Base-by-base conservation (phyloP, 1,284 basidiomycete species). In the Stygiomarasmius scandens region DNA sequence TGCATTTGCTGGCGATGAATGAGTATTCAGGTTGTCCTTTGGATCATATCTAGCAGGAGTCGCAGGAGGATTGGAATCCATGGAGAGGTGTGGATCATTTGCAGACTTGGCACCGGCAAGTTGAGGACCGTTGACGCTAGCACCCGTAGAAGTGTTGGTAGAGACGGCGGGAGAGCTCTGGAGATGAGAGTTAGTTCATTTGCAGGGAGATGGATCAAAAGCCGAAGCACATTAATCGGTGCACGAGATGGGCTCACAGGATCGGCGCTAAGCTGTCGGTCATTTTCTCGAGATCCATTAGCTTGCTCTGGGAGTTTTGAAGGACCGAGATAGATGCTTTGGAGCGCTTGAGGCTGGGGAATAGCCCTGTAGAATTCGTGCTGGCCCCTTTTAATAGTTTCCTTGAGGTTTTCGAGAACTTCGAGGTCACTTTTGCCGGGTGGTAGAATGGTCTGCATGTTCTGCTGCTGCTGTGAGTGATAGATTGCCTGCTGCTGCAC, bases 341-440 rank as follows among this genome's bases (percentile, higher is more conserved):
- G 85, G 47, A 91, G 80, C 55, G 79, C 80, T 27, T 75, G 74
- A 44, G 89, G 89, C 61, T 84, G 80, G 41, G 89, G 87, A 52
- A 82, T 67, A 25, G 88, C 81, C 36, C 81, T 80, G 66, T 83
- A 91, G 61, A 84, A 74, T 54, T 86, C 82, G 67, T 91, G 89
- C 65, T 91, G 88, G 55, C 83, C 82, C 41, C 76, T 80, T 66
- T 84, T 87, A 70, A 91, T 90, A 55, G 81, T 75, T 38, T 82
- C 74, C 70, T 91, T 91, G 67, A 91, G 81, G 56, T 83, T 83
- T 71, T 90, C 84, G 58, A 90, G 77, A 46, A 84, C 79, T 67
- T 89, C 86, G 59, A 90, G 78, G 72, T 90, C 89, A 65, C 75
- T 81, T 64, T 82, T 74, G 12, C 81, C 81, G 11, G 77, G 74